phyloP scores from a whole-genome alignment of 208 protist genomes.

The Wallacemonas collosoma region DNA sequence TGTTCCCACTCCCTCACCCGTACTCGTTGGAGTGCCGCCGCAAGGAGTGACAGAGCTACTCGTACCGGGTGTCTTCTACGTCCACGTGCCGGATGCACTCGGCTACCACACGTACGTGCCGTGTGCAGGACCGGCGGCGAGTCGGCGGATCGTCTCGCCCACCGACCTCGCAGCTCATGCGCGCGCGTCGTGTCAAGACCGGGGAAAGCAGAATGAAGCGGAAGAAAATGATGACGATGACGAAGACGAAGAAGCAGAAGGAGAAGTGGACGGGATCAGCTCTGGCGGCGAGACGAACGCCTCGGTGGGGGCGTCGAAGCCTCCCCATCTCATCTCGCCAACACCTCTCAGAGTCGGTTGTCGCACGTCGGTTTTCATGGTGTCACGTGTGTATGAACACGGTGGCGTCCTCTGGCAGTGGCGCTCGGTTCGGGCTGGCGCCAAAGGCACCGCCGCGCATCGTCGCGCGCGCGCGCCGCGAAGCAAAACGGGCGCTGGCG shows the following conservation, averaged over 20 bases:
- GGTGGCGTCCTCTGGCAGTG: conserved; percentile 69
- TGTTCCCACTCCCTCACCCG: too few species aligned
- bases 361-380: neutral
- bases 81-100: conserved; percentile 27
- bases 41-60: neutral
- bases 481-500: too few species aligned
- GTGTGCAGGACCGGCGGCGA: neutral
- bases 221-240: too few species aligned
- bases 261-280: too few species aligned
- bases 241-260: too few species aligned
- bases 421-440: conserved; percentile 27
- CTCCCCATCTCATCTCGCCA: too few species aligned
- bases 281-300: too few species aligned
- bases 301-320: too few species aligned
- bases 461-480: neutral
- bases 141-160: neutral
- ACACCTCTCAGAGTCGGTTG: neutral
- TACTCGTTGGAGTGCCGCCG: too few species aligned
- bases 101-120: conserved; percentile 32
- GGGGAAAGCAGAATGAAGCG: too few species aligned
- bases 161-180: neutral
- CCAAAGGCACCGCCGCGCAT: neutral
- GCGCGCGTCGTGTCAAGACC: too few species aligned
- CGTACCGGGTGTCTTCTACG: conserved; percentile 25
- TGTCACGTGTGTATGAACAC: conserved; percentile 58